Evolutionary conservation across 345 rosid genomes (phyloP).

Genomic region (Nasturtium officinale): DNA sequence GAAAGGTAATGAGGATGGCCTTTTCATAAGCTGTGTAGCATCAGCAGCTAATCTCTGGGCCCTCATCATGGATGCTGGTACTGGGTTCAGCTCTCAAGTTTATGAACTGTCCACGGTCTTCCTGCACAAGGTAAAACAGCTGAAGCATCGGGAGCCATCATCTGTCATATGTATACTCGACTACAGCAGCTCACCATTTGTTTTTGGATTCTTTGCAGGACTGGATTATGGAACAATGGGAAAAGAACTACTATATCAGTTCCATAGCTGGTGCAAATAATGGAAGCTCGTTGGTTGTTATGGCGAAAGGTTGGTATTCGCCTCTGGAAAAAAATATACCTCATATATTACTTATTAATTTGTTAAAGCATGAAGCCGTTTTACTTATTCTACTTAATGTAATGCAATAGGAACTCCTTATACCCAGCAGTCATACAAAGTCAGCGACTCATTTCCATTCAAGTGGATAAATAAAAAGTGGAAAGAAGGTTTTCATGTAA

Average conservation of each 20-base stretch:
- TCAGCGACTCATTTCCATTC: conserved; percentile 94
- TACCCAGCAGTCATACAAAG: conserved; percentile 98
- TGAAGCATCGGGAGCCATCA: conserved; percentile 4
- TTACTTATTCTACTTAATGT: conserved; percentile 29
- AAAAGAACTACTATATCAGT: conserved; percentile 87
- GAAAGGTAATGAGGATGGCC: conserved; percentile 92
- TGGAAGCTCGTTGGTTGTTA: conserved; percentile 91
- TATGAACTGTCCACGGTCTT: conserved; percentile 81
- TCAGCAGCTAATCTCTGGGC: conserved; percentile 95
- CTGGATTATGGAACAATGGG: conserved; percentile 99
- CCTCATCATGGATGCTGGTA: conserved; percentile 96
- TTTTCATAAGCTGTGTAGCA: conserved; percentile 86
- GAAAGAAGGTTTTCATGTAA: conserved; percentile 98
- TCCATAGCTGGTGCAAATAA: conserved; percentile 90
- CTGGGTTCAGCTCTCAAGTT: conserved; percentile 85
- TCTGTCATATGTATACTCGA: conserved; percentile 4
- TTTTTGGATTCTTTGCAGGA: conserved; percentile 55
- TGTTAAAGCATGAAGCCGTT: neutral
- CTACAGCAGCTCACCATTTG: conserved; percentile 21
- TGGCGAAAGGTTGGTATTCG: conserved; percentile 79
- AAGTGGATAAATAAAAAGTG: conserved; percentile 99
- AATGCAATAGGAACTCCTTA: conserved; percentile 75
- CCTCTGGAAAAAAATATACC: neutral
- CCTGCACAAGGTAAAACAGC: conserved; percentile 76
- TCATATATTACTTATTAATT: neutral